These are phyloP conservation scores for Aspergillus nomiae DNA, from an alignment of 2,329 filamentous ascomycete species.

Conservation along the genomic window DNA sequence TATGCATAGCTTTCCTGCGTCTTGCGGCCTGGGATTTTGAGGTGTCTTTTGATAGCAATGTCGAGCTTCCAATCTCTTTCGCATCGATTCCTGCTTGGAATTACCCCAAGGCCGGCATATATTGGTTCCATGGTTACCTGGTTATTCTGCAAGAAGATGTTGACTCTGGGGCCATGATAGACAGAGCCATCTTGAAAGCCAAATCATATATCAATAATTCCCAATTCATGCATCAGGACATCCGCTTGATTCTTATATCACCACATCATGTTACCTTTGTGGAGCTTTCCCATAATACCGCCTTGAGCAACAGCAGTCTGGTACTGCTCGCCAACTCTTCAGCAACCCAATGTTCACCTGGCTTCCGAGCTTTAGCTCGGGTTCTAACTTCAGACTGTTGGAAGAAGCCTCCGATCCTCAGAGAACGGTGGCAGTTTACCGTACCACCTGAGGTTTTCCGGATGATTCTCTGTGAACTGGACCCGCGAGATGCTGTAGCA, in stretches of 20 bases:
- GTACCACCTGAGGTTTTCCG: slow-evolving; percentile 19
- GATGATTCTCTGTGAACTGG: slow-evolving; percentile 16
- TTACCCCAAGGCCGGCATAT: slow-evolving; percentile 13
- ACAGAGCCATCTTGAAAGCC: slow-evolving; percentile 11
- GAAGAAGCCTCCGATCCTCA: slow-evolving; percentile 16
- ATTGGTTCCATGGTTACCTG: slow-evolving; percentile 24
- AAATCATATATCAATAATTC: slow-evolving; percentile 10
- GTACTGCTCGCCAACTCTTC: slow-evolving; percentile 22
- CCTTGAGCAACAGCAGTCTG: slow-evolving; percentile 13
- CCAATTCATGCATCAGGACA: not conserved
- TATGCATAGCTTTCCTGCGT: slow-evolving; percentile 23
- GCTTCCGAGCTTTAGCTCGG: slow-evolving; percentile 24
- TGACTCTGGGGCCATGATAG: slow-evolving; percentile 12
- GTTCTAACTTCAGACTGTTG: slow-evolving; percentile 27
- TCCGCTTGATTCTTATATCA: slow-evolving; percentile 24
- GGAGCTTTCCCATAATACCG: slow-evolving; percentile 17
- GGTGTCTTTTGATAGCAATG: slow-evolving; percentile 15
- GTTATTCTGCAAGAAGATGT: slow-evolving; percentile 19
- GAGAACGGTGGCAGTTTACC: slow-evolving; percentile 16
- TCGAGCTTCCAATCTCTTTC: slow-evolving; percentile 19
- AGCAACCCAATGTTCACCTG: slow-evolving; percentile 26
- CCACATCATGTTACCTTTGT: slow-evolving; percentile 23
- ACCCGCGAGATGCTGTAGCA: slow-evolving; percentile 23
- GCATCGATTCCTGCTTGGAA: slow-evolving; percentile 9
- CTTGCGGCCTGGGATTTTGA: slow-evolving; percentile 28